Base-by-base conservation (phyloP, 225 moss, liverwort and hornwort genomes). In the Polytrichum formosum region DNA sequence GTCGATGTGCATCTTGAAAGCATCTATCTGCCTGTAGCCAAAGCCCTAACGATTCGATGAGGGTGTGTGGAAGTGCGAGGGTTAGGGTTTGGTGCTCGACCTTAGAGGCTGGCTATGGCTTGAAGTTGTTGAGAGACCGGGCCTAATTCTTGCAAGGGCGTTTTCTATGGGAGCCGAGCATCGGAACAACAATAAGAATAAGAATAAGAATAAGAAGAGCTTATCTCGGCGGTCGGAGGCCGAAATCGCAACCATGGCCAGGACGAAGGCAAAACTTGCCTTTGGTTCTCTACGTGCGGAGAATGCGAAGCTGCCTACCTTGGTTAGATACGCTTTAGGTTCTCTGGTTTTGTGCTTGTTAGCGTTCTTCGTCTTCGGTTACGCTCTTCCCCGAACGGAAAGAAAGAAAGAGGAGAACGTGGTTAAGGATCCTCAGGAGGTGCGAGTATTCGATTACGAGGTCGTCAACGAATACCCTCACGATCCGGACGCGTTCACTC, bases 401-500 rank as follows among this genome's bases (percentile, higher is more conserved):
- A 19, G 29, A 30, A 19, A 20, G 69, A 25, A 28, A 61, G 10
- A 46, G 68, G 72, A 67, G 54, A 70, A 53, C 54, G 72, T 26
- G 7, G 28, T 30, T 61, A 64, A 56, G 7, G 68, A 53, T 33
- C 67, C 69, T 18, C 35, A 59, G 63, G 62, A 67, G 53, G 64
- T 93, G 70, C 79, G 80, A 46, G 84, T 96, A 9, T 93, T 85
- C 73, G 88, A 89, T 19, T 96, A 88, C 69, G 84, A 90, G 70
- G 69, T 96, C 46, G 77, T 96, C 72, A 72, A 65, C 28, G 93
- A 91, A 75, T 93, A 81, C 73, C 72, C 84, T 68, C 96, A 96
- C 73, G 93, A 96, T 75, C 85, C 93, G 26, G 53, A 26, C 31
- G 96, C 96, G 53, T 96, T 93, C 78, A 96, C 96, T 26, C 96